A percentile compares a stretch with the other conserved stretches of the same genome.
These are phyloP conservation scores for Aspergillus bertholletiae DNA, from an alignment of 495 filamentous ascomycete genomes.

Conservation along the genomic window DNA sequence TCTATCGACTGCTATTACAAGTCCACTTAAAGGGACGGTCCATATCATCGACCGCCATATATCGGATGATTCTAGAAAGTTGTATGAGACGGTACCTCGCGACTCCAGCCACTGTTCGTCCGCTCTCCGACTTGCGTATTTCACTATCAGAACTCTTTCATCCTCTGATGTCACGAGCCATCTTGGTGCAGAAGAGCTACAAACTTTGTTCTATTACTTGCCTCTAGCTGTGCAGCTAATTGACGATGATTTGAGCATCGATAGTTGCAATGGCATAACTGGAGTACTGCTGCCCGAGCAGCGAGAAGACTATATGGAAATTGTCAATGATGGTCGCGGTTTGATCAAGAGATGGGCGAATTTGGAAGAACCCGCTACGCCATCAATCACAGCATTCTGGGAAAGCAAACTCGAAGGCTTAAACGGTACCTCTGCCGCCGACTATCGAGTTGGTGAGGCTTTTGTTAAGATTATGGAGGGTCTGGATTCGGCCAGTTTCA, in stretches of 20 bases:
- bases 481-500: conserved; percentile 20
- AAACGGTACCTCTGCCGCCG: conserved; percentile 25
- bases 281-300: conserved; percentile 41
- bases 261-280: conserved; percentile 55
- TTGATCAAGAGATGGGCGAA: conserved; percentile 49
- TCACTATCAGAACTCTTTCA: conserved; percentile 54
- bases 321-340: conserved; percentile 54
- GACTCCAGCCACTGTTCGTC: conserved; percentile 68
- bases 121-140: conserved; percentile 70
- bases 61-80: conserved; percentile 21
- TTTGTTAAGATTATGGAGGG: conserved; percentile 40
- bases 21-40: conserved; percentile 65
- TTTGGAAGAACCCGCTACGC: conserved; percentile 22
- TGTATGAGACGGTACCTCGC: conserved; percentile 35
- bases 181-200: conserved; percentile 29
- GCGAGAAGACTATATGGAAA: conserved; percentile 57
- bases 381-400: conserved; percentile 33
- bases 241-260: conserved; percentile 60
- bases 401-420: conserved; percentile 31
- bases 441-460: conserved; percentile 38
- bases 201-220: conserved; percentile 44
- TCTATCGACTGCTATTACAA: conserved; percentile 66
- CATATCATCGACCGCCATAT: conserved; percentile 52
- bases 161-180: conserved; percentile 22
- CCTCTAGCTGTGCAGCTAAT: conserved; percentile 55